Evolutionary conservation across 2,329 filamentous ascomycete genomes (phyloP), one percentile per base, ranked within the genome.

Genomic region (Aureobasidium sp.): DNA sequence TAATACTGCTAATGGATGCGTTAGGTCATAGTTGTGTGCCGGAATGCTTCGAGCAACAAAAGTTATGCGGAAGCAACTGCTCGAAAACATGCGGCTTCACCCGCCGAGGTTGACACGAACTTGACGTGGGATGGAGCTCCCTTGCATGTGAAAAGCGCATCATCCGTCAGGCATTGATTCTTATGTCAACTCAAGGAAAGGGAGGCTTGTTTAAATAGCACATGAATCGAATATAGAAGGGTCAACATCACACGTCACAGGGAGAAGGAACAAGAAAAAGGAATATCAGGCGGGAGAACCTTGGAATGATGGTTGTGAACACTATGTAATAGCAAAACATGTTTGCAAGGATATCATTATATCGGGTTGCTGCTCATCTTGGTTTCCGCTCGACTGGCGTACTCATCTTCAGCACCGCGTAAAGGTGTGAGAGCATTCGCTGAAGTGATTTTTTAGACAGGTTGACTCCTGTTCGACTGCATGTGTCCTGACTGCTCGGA

Each of bases 311-410:
- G 7, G 9, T 29, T 49, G 20, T 17, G 31, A 34, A 20, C 29
- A 34, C 47, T 49, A 9, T 3, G 11, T 6, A 6, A 20, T 7
- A 20, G 17, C 47, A 49, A 17, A 49, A 48, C 17, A 31, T 9
- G n/a, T 34, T 20, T 9, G 47, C 42, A 45, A 22, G 7, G 17
- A 20, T 20, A 22, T 14, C 37, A 31, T 11, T 37, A 2, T 27
- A 39, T 31, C 2, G 15, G 27, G 25, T 34, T 25, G n/a, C 22
- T 39, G 56, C 56, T 59, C 56, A 49, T 59, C 56, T 59, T 59
- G 44, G 56, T 59, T 59, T 59, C 44, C 44, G 56, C 56, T 49
- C 44, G 44, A 48, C 31, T 59, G 44, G 56, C 56, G 56, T 59
- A 59, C 56, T 59, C 20, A 41, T 59, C 44, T 49, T 48, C 44